Percentiles rank a stretch among this genome's conserved stretches.
Conservation (phyloP, 768 basidiomycete genomes). For the Panaeolus papilionaceus region DNA sequence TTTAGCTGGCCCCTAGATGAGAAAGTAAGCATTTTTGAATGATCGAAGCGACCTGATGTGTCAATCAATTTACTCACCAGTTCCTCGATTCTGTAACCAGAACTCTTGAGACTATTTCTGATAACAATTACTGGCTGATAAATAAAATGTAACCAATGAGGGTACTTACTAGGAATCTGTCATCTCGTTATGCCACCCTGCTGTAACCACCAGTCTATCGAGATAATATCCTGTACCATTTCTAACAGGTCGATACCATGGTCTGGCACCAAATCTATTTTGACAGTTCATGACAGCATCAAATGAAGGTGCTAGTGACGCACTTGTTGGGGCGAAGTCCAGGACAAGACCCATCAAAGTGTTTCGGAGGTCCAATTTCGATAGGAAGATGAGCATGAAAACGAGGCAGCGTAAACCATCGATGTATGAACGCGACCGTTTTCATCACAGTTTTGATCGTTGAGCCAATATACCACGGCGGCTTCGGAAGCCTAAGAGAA, state of each 20-base stretch:
- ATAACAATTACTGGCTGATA: neutral
- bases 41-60: neutral
- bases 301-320: neutral
- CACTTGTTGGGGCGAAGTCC: conserved; percentile 43
- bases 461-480: conserved; percentile 40
- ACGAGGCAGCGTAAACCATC: conserved; percentile 48
- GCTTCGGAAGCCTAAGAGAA: conserved; percentile 40
- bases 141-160: neutral
- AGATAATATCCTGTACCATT: conserved; percentile 33
- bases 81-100: conserved; percentile 51
- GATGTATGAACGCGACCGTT: conserved; percentile 37
- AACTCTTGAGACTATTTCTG: conserved; percentile 36
- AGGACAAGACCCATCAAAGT: conserved; percentile 29
- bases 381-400: neutral
- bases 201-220: conserved; percentile 39
- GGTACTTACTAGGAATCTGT: conserved; percentile 42
- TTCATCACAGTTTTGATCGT: conserved; percentile 32
- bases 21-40: neutral
- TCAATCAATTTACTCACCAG: conserved; percentile 35
- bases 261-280: conserved; percentile 40
- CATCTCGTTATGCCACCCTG: conserved; percentile 44
- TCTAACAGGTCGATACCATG: conserved; percentile 54
- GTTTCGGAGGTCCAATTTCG: neutral
- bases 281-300: neutral
- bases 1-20: conserved; percentile 40